Evolutionary conservation across 208 protist species (phyloP), one percentile per base, ranked within the genome.

Genomic region (Naegleria lovaniensis): DNA sequence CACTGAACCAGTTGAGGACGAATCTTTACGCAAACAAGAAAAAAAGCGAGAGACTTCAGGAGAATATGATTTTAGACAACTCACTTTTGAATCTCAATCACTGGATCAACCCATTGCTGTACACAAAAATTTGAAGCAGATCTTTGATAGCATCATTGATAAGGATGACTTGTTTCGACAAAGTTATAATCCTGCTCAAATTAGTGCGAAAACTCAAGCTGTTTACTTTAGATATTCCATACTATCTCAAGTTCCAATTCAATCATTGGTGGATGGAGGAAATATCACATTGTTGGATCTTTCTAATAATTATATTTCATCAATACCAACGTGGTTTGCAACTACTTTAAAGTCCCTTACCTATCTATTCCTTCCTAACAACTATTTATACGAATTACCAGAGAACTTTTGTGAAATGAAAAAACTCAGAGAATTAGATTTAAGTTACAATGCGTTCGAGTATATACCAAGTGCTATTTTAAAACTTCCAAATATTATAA

Each of bases 401-500:
- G 85, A 88, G 38, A 88, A 88, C 1, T 88, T 88, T 88, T 25
- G 9, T 58, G 85, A 48, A 88, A 29, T 88, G 22, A 88, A 88
- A 39, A 52, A 58, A 0, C 55, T 88, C 11, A 88, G 33, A 38
- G 85, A 88, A 58, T 58, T 88, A 58, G 85, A 88, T 58, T 88
- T 88, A 19, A 58, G 41, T 58, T 11, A 88, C 13, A 88, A 88
- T 39, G 33, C 19, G 0, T 88, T 88, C 55, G 85, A 88, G 22
- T 88, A 88, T 19, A 58, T 88, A 19, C 85, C 85, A 58, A 5
- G n/a, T 16, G 16, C 41, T 58, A 33, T 88, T 29, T n/a, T 58
- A 7, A 36, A 48, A 6, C n/a, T 58, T 6, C 39, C 39, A 29
- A 51, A 33, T 51, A 40, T 88, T 33, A 19, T 19, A 7, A 58